Conservation (phyloP, 441 rosid genomes). For the Sinapis alba region DNA sequence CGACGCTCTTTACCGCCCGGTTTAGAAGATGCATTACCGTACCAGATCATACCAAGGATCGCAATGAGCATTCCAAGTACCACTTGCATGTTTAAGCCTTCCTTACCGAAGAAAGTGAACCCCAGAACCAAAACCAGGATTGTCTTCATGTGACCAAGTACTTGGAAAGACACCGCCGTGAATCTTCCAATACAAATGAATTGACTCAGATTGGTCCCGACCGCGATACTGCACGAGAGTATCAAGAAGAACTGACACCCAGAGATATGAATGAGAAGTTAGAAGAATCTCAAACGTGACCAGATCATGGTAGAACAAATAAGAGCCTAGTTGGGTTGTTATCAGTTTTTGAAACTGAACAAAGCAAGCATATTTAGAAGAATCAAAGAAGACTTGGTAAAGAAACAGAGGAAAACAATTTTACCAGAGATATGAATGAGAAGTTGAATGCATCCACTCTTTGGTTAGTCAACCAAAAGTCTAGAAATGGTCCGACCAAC, state of each 20-base stretch:
- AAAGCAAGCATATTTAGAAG: background rate
- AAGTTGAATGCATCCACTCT: slow-evolving; percentile 3
- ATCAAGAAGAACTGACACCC: slow-evolving; percentile 1
- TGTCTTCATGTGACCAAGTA: slow-evolving; percentile 7
- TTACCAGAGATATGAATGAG: background rate
- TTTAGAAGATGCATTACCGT: background rate
- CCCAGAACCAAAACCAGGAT: background rate
- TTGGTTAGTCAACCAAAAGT: background rate
- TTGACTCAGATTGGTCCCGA: background rate
- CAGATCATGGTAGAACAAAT: too few relatives aligned
- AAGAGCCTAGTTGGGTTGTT: background rate
- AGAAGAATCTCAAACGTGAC: background rate
- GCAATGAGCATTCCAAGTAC: slow-evolving; percentile 1
- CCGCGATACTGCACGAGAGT: slow-evolving; percentile 4
- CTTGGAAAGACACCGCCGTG: slow-evolving; percentile 4
- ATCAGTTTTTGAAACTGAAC: too few relatives aligned
- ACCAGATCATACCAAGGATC: background rate
- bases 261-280: too few relatives aligned
- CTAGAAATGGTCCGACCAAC: background rate
- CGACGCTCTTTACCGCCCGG: background rate
- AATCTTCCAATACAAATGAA: background rate
- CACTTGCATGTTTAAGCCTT: background rate
- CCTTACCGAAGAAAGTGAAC: slow-evolving; percentile 2
- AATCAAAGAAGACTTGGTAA: background rate
- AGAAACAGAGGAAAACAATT: background rate